phyloP scores from a whole-genome alignment of 2,329 filamentous ascomycete species.

The Podosphaera aphanis region DNA sequence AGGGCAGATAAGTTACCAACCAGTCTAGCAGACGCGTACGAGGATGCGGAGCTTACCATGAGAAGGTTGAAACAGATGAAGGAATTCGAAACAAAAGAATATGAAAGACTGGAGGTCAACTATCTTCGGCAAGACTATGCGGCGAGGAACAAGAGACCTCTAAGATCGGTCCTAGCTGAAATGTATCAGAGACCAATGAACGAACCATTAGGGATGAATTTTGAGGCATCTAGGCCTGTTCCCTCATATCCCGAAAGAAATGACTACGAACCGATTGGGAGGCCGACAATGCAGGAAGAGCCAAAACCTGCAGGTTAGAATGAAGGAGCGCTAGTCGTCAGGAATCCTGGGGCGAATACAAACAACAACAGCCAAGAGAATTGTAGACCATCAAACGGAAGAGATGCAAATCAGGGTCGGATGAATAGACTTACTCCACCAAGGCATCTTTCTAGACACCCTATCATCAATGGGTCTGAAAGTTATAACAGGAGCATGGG shows the following conservation, averaged over 20 bases:
- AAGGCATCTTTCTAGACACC: not conserved
- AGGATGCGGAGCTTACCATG: not conserved
- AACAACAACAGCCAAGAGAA: not conserved
- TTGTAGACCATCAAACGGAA: not conserved
- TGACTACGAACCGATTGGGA: not conserved
- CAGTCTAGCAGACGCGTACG: too few relatives aligned
- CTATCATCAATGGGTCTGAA: not conserved
- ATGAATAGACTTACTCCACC: not conserved
- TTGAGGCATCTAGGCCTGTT: too few relatives aligned
- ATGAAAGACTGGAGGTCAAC: slow-evolving; percentile 1
- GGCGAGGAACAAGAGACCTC: too few relatives aligned
- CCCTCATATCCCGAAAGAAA: too few relatives aligned
- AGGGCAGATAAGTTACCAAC: too few relatives aligned
- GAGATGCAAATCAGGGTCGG: not conserved
- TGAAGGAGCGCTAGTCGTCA: not conserved
- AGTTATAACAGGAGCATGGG: not conserved
- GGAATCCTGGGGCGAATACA: not conserved
- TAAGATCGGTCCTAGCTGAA: too few relatives aligned
- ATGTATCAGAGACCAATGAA: too few relatives aligned
- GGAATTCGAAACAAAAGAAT: not conserved
- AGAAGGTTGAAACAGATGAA: not conserved
- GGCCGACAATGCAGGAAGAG: not conserved
- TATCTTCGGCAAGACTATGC: too few relatives aligned
- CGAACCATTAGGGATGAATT: too few relatives aligned
- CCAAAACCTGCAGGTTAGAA: not conserved